Conservation (phyloP, 768 basidiomycete genomes). For the Amylocystis lapponica region DNA sequence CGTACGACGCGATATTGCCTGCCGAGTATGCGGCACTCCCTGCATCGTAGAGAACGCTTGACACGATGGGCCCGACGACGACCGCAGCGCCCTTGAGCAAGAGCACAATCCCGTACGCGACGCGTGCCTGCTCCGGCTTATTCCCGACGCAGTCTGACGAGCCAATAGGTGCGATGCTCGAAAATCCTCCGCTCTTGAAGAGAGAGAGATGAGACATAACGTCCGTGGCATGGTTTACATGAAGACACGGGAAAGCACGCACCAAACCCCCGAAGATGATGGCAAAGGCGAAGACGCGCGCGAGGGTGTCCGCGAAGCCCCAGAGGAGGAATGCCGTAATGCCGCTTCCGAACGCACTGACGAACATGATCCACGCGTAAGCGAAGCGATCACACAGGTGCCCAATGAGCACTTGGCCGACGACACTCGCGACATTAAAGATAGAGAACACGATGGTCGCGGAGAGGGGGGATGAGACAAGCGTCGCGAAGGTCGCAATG, state of each 20-base stretch:
- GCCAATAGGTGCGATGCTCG: slow-evolving; percentile 6
- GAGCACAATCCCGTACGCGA: slow-evolving; percentile 1
- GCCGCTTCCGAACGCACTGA: slow-evolving; percentile 7
- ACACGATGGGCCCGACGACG: slow-evolving; percentile 12
- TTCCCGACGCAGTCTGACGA: slow-evolving; percentile 8
- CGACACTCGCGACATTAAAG: slow-evolving; percentile 16
- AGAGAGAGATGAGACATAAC: background rate
- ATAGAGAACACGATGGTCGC: slow-evolving; percentile 14
- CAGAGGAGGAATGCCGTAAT: slow-evolving; percentile 13
- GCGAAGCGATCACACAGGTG: slow-evolving; percentile 15
- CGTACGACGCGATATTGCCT: slow-evolving; percentile 11
- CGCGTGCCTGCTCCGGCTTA: slow-evolving; percentile 10
- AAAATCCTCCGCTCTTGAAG: slow-evolving; percentile 12
- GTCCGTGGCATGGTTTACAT: no score
- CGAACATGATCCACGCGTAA: slow-evolving; percentile 14
- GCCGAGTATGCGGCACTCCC: slow-evolving; percentile 3
- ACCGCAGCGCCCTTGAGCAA: slow-evolving; percentile 13
- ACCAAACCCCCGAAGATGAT: slow-evolving; percentile 16
- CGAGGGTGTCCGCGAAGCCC: slow-evolving; percentile 14
- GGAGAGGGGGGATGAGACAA: slow-evolving; percentile 11
- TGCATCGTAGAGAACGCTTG: slow-evolving; percentile 7
- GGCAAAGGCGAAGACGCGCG: slow-evolving; percentile 15
- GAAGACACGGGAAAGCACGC: no score
- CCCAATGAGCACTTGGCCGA: slow-evolving; percentile 14
- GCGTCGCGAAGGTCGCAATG: slow-evolving; percentile 11